Percentiles rank a stretch among this genome's conserved stretches.
These are phyloP conservation scores for Leccinum holopus DNA, from an alignment of 1,284 basidiomycete species.

Conservation along the genomic window DNA sequence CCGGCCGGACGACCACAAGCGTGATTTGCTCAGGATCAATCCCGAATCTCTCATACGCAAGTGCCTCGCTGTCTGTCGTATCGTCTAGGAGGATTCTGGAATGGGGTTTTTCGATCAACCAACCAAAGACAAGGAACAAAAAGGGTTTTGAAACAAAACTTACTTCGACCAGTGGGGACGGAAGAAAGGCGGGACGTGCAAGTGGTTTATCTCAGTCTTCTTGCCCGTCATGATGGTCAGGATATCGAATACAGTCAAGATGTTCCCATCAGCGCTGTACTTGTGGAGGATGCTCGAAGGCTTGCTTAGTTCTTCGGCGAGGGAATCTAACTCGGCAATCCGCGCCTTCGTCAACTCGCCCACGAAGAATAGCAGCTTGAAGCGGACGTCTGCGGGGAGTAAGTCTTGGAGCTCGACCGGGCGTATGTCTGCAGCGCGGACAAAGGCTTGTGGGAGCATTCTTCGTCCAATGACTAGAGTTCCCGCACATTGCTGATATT, in stretches of 20 bases:
- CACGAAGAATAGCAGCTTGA: conserved; percentile 1
- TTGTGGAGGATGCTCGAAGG: not conserved
- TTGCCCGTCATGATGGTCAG: not conserved
- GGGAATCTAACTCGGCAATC: not conserved
- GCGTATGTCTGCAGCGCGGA: not conserved
- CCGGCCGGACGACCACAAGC: not conserved
- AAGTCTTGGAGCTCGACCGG: not conserved
- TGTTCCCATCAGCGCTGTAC: not conserved
- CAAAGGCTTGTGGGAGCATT: conserved; percentile 1
- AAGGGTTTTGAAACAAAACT: not conserved
- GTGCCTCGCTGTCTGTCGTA: not conserved
- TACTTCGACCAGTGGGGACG: conserved; percentile 1
- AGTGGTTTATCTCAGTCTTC: not conserved
- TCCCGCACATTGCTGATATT: not conserved
- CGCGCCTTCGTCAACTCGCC: not conserved
- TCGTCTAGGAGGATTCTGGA: conserved; percentile 1
- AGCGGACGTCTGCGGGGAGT: not conserved
- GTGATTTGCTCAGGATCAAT: not conserved
- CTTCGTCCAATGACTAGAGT: not conserved
- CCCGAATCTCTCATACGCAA: not conserved
- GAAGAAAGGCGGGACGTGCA: not conserved
- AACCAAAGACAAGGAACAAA: not conserved
- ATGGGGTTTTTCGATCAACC: not conserved
- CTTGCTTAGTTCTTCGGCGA: not conserved
- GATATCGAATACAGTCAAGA: not conserved